A percentile compares a stretch with the other conserved stretches of the same genome.
These are phyloP conservation scores for Ormosia emarginata DNA, from an alignment of 306 rosid genomes.

Conservation along the genomic window DNA sequence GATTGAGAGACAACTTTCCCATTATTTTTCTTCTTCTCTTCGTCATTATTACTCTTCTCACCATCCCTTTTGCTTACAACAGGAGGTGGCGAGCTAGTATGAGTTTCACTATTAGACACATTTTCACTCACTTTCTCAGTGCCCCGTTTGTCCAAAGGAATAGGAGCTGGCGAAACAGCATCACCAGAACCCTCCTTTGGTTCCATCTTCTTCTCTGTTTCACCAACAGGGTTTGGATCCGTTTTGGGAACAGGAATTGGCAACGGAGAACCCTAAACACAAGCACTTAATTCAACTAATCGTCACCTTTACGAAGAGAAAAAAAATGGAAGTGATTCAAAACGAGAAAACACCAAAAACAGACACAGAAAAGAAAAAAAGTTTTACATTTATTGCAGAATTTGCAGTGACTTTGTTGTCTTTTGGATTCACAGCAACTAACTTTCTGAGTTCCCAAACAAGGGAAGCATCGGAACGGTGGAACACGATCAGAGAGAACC, in stretches of 20 bases:
- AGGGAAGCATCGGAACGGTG: constrained; percentile 39
- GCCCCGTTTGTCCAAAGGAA: neutral
- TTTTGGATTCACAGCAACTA: constrained; percentile 15
- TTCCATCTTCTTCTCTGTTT: too few species aligned
- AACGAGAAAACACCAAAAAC: neutral
- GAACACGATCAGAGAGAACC: constrained; percentile 20
- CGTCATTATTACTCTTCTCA: neutral
- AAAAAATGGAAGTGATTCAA: neutral
- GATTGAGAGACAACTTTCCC: neutral
- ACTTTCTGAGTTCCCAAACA: constrained; percentile 18
- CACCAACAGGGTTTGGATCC: neutral
- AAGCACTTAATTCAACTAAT: constrained; percentile 6
- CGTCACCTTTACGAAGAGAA: neutral
- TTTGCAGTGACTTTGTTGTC: neutral
- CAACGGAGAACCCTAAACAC: constrained; percentile 33
- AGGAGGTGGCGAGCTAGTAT: neutral
- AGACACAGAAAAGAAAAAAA: neutral
- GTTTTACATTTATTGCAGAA: constrained; percentile 20
- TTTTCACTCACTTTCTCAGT: neutral
- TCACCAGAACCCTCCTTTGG: too few species aligned
- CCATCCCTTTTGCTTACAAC: neutral
- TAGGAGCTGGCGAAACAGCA: neutral
- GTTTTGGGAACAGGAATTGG: constrained; percentile 25
- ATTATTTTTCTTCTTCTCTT: neutral
- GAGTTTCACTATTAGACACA: neutral